phyloP scores from a whole-genome alignment of 2,329 filamentous ascomycete species.

The Monosporascus cannonballus region DNA sequence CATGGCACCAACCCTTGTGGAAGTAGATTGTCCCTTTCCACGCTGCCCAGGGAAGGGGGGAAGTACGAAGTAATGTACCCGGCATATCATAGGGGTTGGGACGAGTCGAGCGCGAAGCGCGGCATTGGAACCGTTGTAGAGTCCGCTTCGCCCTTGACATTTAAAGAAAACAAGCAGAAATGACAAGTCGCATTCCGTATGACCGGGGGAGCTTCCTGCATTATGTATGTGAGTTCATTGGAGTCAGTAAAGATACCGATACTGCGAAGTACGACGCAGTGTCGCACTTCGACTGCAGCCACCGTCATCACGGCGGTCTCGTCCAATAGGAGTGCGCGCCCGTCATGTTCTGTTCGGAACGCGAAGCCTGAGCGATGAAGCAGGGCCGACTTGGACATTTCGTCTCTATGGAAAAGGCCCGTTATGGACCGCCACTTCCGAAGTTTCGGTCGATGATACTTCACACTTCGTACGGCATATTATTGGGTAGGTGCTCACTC shows the following conservation, averaged over 20 bases:
- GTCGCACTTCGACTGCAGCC: background rate
- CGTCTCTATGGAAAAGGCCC: background rate
- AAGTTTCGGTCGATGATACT: background rate
- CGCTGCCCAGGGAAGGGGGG: too few species aligned
- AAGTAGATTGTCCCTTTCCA: background rate
- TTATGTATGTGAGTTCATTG: background rate
- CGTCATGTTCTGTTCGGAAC: background rate
- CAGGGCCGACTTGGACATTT: background rate
- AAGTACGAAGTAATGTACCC: too few species aligned
- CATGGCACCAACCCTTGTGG: background rate
- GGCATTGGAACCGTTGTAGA: background rate
- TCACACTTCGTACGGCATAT: background rate
- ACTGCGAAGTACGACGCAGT: background rate
- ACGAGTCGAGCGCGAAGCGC: background rate
- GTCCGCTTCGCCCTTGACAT: background rate
- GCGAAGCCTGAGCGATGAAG: background rate
- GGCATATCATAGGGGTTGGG: background rate
- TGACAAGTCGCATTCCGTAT: background rate
- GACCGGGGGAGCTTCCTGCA: background rate
- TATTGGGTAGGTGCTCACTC: too few species aligned
- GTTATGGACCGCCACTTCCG: background rate
- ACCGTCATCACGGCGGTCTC: background rate
- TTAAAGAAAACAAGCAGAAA: background rate
- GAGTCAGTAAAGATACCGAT: too few species aligned
- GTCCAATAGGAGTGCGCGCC: background rate